Evolutionary conservation across 345 rosid species (phyloP).

Genomic region (Gossypium stocksii): DNA sequence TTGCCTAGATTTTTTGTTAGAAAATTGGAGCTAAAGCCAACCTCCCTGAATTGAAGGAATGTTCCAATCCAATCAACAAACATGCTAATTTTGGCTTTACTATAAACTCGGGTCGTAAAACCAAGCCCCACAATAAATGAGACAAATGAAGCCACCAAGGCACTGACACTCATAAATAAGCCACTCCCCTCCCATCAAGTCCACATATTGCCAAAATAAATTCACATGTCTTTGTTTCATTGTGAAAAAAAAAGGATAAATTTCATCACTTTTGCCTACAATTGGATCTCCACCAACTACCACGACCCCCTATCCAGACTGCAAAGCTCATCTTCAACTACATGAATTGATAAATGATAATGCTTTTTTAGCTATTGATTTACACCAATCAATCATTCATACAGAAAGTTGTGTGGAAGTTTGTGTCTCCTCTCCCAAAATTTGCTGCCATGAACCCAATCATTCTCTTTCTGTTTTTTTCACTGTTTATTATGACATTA

Average conservation of each 20-base stretch:
- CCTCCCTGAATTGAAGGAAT: background rate
- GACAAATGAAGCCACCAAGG: slow-evolving; percentile 13
- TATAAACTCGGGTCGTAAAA: background rate
- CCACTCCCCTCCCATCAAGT: slow-evolving; percentile 11
- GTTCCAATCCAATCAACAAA: slow-evolving; percentile 3
- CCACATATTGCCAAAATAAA: slow-evolving; percentile 47
- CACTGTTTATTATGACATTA: slow-evolving; percentile 29
- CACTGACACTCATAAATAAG: background rate
- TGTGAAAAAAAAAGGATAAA: slow-evolving; percentile 27
- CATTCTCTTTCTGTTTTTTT: slow-evolving; percentile 37
- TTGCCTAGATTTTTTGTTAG: background rate
- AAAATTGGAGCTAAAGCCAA: background rate
- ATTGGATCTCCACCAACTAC: slow-evolving; percentile 34
- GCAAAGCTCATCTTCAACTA: slow-evolving; percentile 22
- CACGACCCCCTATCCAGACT: slow-evolving; percentile 25
- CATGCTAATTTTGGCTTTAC: background rate
- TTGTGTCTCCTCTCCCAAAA: slow-evolving; percentile 13
- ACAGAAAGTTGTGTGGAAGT: slow-evolving; percentile 13
- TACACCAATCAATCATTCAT: slow-evolving; percentile 21
- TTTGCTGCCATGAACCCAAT: slow-evolving; percentile 40
- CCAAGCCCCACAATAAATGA: slow-evolving; percentile 24
- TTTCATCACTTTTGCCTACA: slow-evolving; percentile 23
- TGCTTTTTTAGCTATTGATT: slow-evolving; percentile 15
- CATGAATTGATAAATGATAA: slow-evolving; percentile 9
- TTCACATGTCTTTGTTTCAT: slow-evolving; percentile 63